phyloP scores from a whole-genome alignment of 768 basidiomycete species.

The Neoboletus magnificus region DNA sequence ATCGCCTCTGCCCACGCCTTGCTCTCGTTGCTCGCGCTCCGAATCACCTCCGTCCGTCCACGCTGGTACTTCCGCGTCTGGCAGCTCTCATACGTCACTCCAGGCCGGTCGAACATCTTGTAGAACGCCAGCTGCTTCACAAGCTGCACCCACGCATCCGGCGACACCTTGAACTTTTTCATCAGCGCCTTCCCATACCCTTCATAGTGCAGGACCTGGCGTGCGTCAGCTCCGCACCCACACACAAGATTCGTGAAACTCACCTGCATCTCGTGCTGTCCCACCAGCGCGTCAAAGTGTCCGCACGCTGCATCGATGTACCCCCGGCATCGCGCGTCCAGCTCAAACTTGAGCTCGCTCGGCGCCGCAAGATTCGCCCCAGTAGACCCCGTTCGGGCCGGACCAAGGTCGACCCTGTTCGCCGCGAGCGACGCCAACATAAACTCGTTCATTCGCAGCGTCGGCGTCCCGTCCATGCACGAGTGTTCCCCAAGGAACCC shows the following conservation, averaged over 20 bases:
- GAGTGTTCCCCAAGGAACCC: constrained; percentile 90
- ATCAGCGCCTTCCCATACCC: constrained; percentile 86
- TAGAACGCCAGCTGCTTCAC: constrained; percentile 95
- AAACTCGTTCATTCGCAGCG: constrained; percentile 94
- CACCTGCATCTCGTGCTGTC: constrained; percentile 75
- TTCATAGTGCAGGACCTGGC: constrained; percentile 74
- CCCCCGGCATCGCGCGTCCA: constrained; percentile 50
- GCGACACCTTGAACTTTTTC: constrained; percentile 79
- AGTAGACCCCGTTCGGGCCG: constrained; percentile 36
- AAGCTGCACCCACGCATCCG: constrained; percentile 94
- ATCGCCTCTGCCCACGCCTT: constrained; percentile 90
- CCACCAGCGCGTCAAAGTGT: constrained; percentile 75
- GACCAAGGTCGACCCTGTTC: constrained; percentile 74
- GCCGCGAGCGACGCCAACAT: constrained; percentile 70
- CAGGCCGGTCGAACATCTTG: constrained; percentile 74
- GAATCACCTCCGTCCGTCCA: constrained; percentile 94
- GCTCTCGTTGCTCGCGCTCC: constrained; percentile 78
- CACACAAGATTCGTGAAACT: constrained; percentile 15
- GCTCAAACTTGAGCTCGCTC: constrained; percentile 66
- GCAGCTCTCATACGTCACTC: constrained; percentile 87
- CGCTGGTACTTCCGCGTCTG: constrained; percentile 91
- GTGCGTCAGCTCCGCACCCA: constrained; percentile 6
- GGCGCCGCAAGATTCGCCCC: constrained; percentile 49
- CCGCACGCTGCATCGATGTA: constrained; percentile 57
- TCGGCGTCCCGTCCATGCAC: constrained; percentile 94